Evolutionary conservation across 2,329 filamentous ascomycete genomes (phyloP).

Genomic region (Cladosporium oxysporum): DNA sequence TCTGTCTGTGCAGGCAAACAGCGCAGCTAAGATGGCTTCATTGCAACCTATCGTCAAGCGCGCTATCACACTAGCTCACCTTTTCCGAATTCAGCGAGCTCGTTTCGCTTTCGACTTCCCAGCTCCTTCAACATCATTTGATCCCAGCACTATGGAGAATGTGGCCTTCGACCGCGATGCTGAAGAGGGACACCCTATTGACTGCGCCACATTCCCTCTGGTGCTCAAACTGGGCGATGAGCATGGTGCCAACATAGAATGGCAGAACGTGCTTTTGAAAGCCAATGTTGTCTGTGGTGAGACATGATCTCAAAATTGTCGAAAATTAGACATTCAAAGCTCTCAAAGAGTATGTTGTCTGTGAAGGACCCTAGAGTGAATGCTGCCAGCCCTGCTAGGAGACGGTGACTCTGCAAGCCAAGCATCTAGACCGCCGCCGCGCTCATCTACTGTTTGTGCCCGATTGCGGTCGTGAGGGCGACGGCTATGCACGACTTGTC

Average conservation of each 20-base stretch:
- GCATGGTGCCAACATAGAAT: conserved; percentile 61
- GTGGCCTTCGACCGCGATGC: conserved; percentile 62
- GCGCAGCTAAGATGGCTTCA: conserved; percentile 25
- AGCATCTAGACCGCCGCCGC: conserved; percentile 15
- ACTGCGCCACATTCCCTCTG: conserved; percentile 65
- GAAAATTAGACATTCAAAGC: not conserved
- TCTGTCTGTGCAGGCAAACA: conserved; percentile 31
- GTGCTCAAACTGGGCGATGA: conserved; percentile 67
- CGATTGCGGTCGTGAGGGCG: conserved; percentile 23
- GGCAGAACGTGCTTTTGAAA: conserved; percentile 65
- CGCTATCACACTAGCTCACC: conserved; percentile 32
- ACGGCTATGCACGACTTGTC: conserved; percentile 25
- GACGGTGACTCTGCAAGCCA: conserved; percentile 19
- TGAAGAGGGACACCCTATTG: conserved; percentile 53
- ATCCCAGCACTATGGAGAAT: conserved; percentile 65
- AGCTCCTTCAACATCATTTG: conserved; percentile 46
- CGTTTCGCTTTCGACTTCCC: conserved; percentile 37
- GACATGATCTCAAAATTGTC: not conserved
- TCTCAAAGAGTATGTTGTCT: conserved; percentile 29
- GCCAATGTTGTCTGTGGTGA: conserved; percentile 61
- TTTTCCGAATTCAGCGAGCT: conserved; percentile 35
- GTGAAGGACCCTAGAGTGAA: conserved; percentile 19
- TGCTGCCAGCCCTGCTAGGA: conserved; percentile 1
- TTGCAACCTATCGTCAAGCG: conserved; percentile 33
- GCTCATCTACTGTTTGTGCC: conserved; percentile 23